Conservation (phyloP, 2,329 filamentous ascomycete genomes). For the Sporothrix phasma region DNA sequence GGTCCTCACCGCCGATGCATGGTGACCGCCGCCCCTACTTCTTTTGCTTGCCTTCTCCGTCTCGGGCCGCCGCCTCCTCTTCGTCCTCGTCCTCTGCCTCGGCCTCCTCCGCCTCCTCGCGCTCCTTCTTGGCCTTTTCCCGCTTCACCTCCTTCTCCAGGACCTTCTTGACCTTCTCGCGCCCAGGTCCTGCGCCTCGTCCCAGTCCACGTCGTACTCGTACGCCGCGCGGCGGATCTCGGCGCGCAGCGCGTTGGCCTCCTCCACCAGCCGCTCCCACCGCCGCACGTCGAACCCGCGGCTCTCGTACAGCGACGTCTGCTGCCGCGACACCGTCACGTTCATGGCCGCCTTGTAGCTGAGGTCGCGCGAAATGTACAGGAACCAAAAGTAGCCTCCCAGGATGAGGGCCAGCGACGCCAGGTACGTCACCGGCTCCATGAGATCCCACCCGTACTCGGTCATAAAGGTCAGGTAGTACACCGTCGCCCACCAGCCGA, state of each 20-base stretch:
- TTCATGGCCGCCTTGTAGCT: constrained; percentile 81
- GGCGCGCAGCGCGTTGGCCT: constrained; percentile 63
- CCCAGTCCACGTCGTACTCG: constrained; percentile 87
- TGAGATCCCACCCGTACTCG: constrained; percentile 77
- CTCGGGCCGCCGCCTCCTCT: not conserved
- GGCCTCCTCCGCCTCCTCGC: constrained; percentile 30
- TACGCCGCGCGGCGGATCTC: constrained; percentile 74
- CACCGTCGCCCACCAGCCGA: constrained; percentile 72
- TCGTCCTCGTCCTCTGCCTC: constrained; percentile 25
- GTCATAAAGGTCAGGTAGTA: constrained; percentile 65
- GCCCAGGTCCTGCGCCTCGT: constrained; percentile 64
- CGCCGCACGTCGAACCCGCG: constrained; percentile 64
- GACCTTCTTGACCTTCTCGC: constrained; percentile 51
- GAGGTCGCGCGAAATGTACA: constrained; percentile 84
- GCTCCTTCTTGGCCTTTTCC: constrained; percentile 29
- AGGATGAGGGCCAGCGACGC: constrained; percentile 80
- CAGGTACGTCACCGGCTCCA: constrained; percentile 85
- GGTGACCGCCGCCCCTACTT: not conserved
- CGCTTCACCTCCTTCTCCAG: constrained; percentile 41
- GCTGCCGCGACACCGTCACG: constrained; percentile 69
- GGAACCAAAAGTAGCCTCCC: constrained; percentile 84
- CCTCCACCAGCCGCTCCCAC: constrained; percentile 72
- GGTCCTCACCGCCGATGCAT: too few relatives aligned
- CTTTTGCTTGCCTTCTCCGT: not conserved
- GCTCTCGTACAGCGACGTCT: constrained; percentile 64